Evolutionary conservation across 177 flowering plant species (phyloP), one percentile per base, ranked within the genome.

Genomic region (Tripterygium wilfordii): DNA sequence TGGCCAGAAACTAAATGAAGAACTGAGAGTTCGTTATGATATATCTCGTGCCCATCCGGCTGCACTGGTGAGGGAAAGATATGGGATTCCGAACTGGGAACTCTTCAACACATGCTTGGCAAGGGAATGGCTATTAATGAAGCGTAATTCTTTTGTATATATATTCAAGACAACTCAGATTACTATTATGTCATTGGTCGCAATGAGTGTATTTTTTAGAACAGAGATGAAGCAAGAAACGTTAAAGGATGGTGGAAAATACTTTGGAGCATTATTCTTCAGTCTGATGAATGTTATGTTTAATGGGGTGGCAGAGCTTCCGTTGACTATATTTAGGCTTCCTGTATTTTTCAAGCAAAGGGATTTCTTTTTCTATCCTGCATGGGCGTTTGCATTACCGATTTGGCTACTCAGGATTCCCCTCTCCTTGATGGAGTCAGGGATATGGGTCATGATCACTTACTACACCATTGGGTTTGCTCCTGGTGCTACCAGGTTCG

Each of bases 401-500:
- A 58, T 65, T n/a, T 63, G 65, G 55, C 3, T 78, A 33, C 64
- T 70, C 9, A 60, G 63, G 44, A 63, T 78, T 7, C 83, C 83
- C n/a, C 28, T 78, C 3, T 67, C 83, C 16, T 33, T 72, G 4
- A 2, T 72, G 30, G 83, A 78, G 33, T 60, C 78, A 10, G 62
- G 58, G 1, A 60, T 75, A 18, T 78, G 83, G 83, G 49, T 66
- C 17, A 3, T 53, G 17, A 48, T 72, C 10, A 75, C 80, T 0
- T 78, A 78, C 41, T 78, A 69, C 45, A 40, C 68, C 0, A 67
- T 78, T 36, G 83, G 83, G 8, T 75, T 69, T 58, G 76, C 75
- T 18, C 80, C 80, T 5, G 36, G 61, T 18, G 53, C 66, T 7
- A 49, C 55, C 13, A 74, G 82, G 82, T 73, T 53, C 3, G 41